Evolutionary conservation across 2,329 filamentous ascomycete genomes (phyloP), one percentile per base, ranked within the genome.

Genomic region (Balansia obtecta): DNA sequence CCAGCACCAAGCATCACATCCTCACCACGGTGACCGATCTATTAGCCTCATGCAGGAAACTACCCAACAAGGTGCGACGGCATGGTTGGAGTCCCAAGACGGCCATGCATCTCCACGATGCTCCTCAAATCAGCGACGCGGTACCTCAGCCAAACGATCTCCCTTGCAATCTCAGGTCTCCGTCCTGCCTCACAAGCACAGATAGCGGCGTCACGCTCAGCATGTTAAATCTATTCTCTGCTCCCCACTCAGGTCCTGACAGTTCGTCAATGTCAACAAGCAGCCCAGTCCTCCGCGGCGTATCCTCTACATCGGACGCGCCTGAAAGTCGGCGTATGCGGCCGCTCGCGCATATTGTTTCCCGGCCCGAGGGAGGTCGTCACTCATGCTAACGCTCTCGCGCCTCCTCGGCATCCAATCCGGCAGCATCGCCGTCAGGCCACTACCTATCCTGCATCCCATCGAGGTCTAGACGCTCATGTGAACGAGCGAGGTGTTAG

Each of bases 311-410:
- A 51, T 64, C 5, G 41, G 57, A 4, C 58, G 68, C 0, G 72
- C 73, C 0, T 65, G 72, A 52, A 75, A 40, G 62, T 79, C 4
- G 74, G 68, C 6, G 64, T 78, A 6, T 74, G 72, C 48, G 76
- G 76, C 2, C 71, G 74, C 0, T 76, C 71, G 6, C 75, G 75
- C 22, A 58, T 55, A 51, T 54, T 37, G 13, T 37, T 12, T 37
- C 33, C 12, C 33, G 3, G 12, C 13, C 8, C 13, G 72, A 50
- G 75, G 75, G 2, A 77, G 78, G 59, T 72, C 69, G 0, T 74
- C 73, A 0, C 62, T 77, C 1, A 59, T 76, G 0, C 62, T 72
- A 1, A 64, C 69, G 0, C 62, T 79, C 2, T 66, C 77, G 16
- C 68, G 73, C 5, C 67, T 79, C 43, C 55, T 77, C 2, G 72